Evolutionary conservation across 2,329 filamentous ascomycete genomes (phyloP), one percentile per base, ranked within the genome.

Genomic region (Botrytis deweyae): DNA sequence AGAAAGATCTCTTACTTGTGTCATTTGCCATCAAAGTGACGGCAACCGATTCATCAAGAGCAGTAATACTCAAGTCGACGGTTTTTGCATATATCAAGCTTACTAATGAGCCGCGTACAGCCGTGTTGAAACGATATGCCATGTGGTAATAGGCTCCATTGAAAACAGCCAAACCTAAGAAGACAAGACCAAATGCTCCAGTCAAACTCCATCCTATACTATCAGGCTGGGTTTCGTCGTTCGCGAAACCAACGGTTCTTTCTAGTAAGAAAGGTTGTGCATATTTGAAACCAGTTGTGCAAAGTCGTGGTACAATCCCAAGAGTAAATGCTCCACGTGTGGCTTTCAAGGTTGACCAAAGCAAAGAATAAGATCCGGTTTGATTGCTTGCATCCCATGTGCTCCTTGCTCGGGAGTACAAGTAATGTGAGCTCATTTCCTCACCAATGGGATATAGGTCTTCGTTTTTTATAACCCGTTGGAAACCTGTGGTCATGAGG

Each of bases 401-500:
- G 38, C 59, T 61, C n/a, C 76, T 72, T n/a, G 72, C 74, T 38
- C 71, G 73, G 10, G 36, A 8, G 33, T 74, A 58, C 18, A 79
- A 64, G 18, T 70, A 65, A 29, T 36, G 64, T 18, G 76, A 77
- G 49, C 67, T 73, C 46, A 78, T 77, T 10, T 76, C 75, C 40
- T 82, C 78, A 25, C 82, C 81, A 67, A 85, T 77, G 4, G 78
- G 76, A 55, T 82, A 82, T 36, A 84, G 73, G 73, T 84, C 82
- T 42, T 78, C 76, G 9, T 82, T 81, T 62, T 75, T 79, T 25
- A 85, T 76, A 62, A 84, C 75, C 36, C 78, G 78, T 36, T 76
- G 77, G 52, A 82, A 85, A 1, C 84, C 84, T 18, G 75, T 80
- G 65, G 76, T 70, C 76, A 85, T 78, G 33, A 85, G 77, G 10